Conservation (phyloP, 176 grass and related monocot genomes). For the Ensete ventricosum region DNA sequence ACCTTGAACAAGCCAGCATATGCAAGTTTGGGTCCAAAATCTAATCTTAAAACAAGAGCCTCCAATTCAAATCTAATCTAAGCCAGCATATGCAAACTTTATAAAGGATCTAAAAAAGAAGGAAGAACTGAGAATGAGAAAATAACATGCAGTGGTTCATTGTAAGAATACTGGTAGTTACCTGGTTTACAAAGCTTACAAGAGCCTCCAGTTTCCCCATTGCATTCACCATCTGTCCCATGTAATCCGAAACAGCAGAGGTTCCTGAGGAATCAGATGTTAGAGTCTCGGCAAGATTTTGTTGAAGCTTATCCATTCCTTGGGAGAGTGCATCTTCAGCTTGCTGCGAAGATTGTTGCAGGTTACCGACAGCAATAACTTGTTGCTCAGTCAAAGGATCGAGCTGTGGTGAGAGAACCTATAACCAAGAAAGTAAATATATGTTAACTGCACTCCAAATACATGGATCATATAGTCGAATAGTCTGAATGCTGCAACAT, state of each 20-base stretch:
- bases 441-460: neutral
- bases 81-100: neutral
- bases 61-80: too few relatives aligned
- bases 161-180: neutral
- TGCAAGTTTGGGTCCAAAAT: too few relatives aligned
- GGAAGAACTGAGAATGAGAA: neutral
- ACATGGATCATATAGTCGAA: neutral
- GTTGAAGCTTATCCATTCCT: slow-evolving; percentile 89
- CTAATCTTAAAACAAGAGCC: too few relatives aligned
- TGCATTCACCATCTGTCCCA: slow-evolving; percentile 53
- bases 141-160: neutral
- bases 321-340: slow-evolving; percentile 72
- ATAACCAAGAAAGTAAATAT: neutral
- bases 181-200: slow-evolving; percentile 60
- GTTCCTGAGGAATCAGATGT: slow-evolving; percentile 28
- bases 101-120: neutral
- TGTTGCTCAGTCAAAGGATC: slow-evolving; percentile 58
- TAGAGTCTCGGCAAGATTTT: slow-evolving; percentile 64
- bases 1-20: too few relatives aligned
- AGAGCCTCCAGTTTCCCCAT: slow-evolving; percentile 57
- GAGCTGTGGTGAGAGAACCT: slow-evolving; percentile 71
- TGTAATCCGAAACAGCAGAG: slow-evolving; percentile 30
- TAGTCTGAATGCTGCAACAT: neutral
- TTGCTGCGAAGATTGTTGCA: slow-evolving; percentile 58
- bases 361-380: slow-evolving; percentile 8